Evolutionary conservation across 1,284 basidiomycete species (phyloP), one percentile per base, ranked within the genome.

Genomic region (Apiotrichum mycotoxinovorans): DNA sequence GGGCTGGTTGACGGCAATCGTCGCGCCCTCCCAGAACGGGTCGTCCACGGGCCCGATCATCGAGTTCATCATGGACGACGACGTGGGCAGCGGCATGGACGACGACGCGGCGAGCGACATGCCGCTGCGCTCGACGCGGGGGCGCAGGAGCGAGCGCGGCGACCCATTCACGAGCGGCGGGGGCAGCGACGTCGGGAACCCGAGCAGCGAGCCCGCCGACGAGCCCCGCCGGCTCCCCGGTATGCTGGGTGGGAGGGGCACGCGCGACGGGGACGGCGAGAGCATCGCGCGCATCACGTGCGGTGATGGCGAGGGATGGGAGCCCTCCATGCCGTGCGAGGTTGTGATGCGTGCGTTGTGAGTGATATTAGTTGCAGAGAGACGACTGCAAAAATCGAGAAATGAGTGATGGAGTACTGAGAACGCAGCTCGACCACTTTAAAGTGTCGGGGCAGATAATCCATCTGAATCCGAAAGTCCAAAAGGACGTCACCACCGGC

Each of bases 1-100:
- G 0, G 79, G 78, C 61, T 79, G 72, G 62, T 79, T 76, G 50
- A 80, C 66, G 25, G 65, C 65, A 60, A 78, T 72, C 0, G 71
- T 74, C 22, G 71, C 65, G 30, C 70, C 69, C 53, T 72, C 69
- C 25, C 62, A 60, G 64, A 75, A 75, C 18, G 71, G 67, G 53
- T 74, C 73, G 12, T 46, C 45, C 3, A 26, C 23, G 33, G 38
- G 37, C 20, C 33, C 46, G 41, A 33, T 15, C 23, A 41, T 34
- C 9, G 44, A 41, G 43, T 27, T 37, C 27, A 52, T 22, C 22
- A 46, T 26, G 37, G 8, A n/a, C 9, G 22, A 26, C 37, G 37
- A 37, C 23, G 27, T 33, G 37, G 17, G 18, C 40, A 14, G 43
- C 17, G 41, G 50, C 27, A 41, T n/a, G n/a, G n/a, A 22, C 11